phyloP scores from a whole-genome alignment of 2,329 filamentous ascomycete species.

The Sporothrix sp. region DNA sequence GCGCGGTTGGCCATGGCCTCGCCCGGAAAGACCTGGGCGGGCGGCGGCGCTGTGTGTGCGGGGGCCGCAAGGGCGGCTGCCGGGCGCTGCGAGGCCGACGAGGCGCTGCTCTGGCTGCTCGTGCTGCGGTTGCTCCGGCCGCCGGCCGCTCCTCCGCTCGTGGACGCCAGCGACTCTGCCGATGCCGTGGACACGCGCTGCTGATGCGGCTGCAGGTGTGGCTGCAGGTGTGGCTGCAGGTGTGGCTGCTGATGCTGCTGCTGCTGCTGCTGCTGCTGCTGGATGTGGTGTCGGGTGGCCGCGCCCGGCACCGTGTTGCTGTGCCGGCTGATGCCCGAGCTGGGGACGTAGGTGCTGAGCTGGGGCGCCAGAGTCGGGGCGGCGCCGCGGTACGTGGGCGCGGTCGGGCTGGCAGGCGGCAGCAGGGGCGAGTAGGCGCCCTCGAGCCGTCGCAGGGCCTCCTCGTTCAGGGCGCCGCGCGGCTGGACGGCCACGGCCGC shows the following conservation, averaged over 20 bases:
- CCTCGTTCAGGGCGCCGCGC: constrained; percentile 20
- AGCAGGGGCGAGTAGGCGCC: constrained; percentile 16
- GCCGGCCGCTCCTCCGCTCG: not conserved
- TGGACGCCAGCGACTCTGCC: constrained; percentile 17
- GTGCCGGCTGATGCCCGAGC: not conserved
- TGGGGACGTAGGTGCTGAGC: constrained; percentile 15
- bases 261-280: constrained; percentile 16
- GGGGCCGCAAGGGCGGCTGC: not conserved
- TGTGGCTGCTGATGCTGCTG: constrained; percentile 18
- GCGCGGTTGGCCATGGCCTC: constrained; percentile 26
- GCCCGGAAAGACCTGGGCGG: constrained; percentile 6
- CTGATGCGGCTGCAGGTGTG: constrained; percentile 12
- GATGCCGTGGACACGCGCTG: constrained; percentile 18
- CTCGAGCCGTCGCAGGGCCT: constrained; percentile 22
- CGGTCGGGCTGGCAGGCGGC: too few relatives aligned
- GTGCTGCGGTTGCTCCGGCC: constrained; percentile 2
- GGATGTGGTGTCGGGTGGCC: not conserved
- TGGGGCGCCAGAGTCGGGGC: not conserved
- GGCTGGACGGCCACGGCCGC: too few relatives aligned
- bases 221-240: constrained; percentile 19
- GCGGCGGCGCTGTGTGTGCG: not conserved
- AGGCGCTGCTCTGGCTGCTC: constrained; percentile 2
- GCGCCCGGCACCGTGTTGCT: not conserved
- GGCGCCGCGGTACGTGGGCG: not conserved
- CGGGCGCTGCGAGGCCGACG: not conserved